These are phyloP conservation scores for Rhodofomes roseus DNA, from an alignment of 1,284 basidiomycete species.

Conservation along the genomic window DNA sequence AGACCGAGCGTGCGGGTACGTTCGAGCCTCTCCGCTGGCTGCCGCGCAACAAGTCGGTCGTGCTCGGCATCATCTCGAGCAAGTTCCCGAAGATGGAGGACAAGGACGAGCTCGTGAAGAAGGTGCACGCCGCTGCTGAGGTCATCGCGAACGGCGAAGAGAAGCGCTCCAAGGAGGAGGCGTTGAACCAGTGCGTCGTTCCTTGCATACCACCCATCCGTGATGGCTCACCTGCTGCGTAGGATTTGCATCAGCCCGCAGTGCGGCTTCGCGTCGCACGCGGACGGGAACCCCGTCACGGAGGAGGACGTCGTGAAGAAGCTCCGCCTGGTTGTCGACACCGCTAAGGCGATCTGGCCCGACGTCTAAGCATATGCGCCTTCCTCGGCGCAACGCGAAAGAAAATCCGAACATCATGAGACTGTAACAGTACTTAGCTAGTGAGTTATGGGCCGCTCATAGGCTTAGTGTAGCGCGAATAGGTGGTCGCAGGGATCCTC, in stretches of 20 bases:
- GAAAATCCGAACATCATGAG: background rate
- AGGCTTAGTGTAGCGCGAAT: background rate
- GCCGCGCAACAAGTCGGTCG: constrained; percentile 63
- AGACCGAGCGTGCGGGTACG: constrained; percentile 68
- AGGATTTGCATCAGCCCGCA: constrained; percentile 71
- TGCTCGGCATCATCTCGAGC: constrained; percentile 73
- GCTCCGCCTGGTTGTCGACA: constrained; percentile 45
- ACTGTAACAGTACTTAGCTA: background rate
- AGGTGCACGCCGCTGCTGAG: constrained; percentile 63
- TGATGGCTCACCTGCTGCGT: constrained; percentile 1
- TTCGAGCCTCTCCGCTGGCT: constrained; percentile 67
- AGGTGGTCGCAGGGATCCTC: background rate
- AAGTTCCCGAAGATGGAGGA: constrained; percentile 70
- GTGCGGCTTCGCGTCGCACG: constrained; percentile 72
- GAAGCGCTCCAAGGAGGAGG: constrained; percentile 48
- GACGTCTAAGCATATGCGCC: constrained; percentile 10
- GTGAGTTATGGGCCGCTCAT: background rate
- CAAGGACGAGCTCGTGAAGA: constrained; percentile 50
- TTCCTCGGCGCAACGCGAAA: background rate
- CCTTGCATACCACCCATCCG: background rate
- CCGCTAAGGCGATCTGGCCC: constrained; percentile 52
- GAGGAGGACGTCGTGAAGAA: constrained; percentile 52
- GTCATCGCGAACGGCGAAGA: constrained; percentile 50
- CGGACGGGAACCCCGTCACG: constrained; percentile 60
- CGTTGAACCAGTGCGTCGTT: constrained; percentile 54